These are phyloP conservation scores for Fomitopsis serialis DNA, from an alignment of 768 basidiomycete species.

Conservation along the genomic window DNA sequence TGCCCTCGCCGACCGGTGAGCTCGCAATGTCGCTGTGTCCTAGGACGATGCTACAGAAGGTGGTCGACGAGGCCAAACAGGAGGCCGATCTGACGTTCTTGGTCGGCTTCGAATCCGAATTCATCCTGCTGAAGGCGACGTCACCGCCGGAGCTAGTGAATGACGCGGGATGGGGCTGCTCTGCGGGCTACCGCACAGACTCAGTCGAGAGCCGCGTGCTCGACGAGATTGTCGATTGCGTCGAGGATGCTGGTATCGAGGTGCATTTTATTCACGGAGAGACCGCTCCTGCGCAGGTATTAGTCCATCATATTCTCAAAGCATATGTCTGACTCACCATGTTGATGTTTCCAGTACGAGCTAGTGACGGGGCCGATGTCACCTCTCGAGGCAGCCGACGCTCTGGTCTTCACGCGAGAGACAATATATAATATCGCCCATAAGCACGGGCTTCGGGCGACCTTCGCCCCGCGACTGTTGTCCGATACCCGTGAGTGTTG, in stretches of 20 bases:
- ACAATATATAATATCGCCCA: constrained; percentile 58
- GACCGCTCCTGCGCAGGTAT: constrained; percentile 63
- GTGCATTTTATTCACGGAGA: constrained; percentile 67
- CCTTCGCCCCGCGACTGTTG: constrained; percentile 55
- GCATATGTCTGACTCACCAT: background rate
- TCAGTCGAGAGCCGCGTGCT: constrained; percentile 37
- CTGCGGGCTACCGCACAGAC: constrained; percentile 37
- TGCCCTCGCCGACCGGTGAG: constrained; percentile 28
- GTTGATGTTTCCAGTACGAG: constrained; percentile 49
- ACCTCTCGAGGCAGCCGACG: constrained; percentile 66
- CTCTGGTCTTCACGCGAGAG: constrained; percentile 61
- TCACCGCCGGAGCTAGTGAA: constrained; percentile 42
- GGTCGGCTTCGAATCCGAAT: constrained; percentile 66
- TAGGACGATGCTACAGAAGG: constrained; percentile 43
- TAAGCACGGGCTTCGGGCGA: constrained; percentile 60
- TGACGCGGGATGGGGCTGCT: constrained; percentile 40
- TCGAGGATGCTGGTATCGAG: constrained; percentile 47
- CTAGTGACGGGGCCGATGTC: constrained; percentile 60
- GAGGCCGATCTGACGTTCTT: constrained; percentile 43
- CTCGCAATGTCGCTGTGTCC: constrained; percentile 53
- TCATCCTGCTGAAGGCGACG: constrained; percentile 51
- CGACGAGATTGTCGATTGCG: constrained; percentile 51
- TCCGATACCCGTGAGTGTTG: constrained; percentile 20
- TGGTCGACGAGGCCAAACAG: constrained; percentile 29
- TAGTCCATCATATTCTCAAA: background rate